These are phyloP conservation scores for Arachnomyces sp. DNA, from an alignment of 2,329 filamentous ascomycete species.

Conservation along the genomic window DNA sequence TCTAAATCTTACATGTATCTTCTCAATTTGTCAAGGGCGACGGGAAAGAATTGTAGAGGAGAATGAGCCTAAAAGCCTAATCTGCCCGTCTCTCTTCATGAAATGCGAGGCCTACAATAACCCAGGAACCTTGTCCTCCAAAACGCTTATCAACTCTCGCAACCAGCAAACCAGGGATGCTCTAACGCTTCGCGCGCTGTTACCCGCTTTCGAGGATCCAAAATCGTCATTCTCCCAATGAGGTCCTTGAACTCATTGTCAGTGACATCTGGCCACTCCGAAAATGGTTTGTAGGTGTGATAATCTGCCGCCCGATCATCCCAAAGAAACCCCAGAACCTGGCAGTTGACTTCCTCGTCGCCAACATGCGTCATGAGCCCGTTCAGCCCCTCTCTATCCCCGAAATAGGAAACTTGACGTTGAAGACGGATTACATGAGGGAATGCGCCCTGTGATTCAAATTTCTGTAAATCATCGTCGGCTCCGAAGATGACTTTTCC, in stretches of 20 bases:
- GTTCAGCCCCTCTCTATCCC: slow-evolving; percentile 32
- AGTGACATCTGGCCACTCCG: slow-evolving; percentile 20
- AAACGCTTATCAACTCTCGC: slow-evolving; percentile 1
- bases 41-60: no score
- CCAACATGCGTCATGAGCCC: slow-evolving; percentile 30
- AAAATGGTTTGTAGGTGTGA: slow-evolving; percentile 25
- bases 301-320: slow-evolving; percentile 23
- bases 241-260: slow-evolving; percentile 23
- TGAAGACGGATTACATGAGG: slow-evolving; percentile 31
- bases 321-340: slow-evolving; percentile 26
- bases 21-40: no score
- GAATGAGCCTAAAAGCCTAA: no score
- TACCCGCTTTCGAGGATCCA: slow-evolving; percentile 22
- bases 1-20: no score
- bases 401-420: slow-evolving; percentile 41
- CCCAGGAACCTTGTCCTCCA: no score
- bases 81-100: no score
- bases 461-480: slow-evolving; percentile 25
- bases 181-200: slow-evolving; percentile 22
- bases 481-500: slow-evolving; percentile 35
- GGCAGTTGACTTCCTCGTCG: slow-evolving; percentile 23
- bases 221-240: slow-evolving; percentile 19
- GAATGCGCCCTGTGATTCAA: slow-evolving; percentile 28
- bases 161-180: slow-evolving; percentile 21
- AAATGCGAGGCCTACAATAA: no score